Conservation (phyloP, 176 grass and related monocot genomes). For the Neostapfia colusana region DNA sequence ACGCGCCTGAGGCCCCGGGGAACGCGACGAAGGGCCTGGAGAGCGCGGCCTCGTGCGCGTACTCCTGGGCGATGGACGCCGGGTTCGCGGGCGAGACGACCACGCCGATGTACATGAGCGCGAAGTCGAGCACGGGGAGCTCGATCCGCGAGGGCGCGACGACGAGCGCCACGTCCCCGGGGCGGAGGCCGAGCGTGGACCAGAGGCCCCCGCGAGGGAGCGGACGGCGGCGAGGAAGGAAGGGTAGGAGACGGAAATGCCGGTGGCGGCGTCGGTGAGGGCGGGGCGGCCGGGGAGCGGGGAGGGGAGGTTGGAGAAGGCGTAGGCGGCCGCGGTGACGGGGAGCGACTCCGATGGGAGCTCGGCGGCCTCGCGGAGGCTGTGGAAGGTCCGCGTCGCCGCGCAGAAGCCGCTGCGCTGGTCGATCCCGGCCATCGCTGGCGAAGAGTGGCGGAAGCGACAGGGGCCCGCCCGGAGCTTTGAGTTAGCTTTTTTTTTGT, state of each 20-base stretch:
- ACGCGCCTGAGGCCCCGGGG: constrained; percentile 35
- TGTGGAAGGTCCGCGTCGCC: constrained; percentile 27
- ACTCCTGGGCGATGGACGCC: constrained; percentile 48
- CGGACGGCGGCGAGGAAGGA: constrained; percentile 56
- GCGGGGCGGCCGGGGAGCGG: constrained; percentile 48
- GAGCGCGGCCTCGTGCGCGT: constrained; percentile 48
- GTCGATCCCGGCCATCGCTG: constrained; percentile 37
- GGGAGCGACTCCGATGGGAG: no score
- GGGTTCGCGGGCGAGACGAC: constrained; percentile 74
- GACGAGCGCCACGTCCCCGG: constrained; percentile 58
- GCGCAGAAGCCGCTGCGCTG: constrained; percentile 55
- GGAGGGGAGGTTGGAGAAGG: constrained; percentile 49
- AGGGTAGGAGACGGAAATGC: constrained; percentile 56
- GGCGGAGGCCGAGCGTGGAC: constrained; percentile 39
- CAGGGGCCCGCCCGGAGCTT: no score
- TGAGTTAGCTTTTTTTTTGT: no score
- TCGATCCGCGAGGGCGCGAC: constrained; percentile 53
- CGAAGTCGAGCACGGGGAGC: constrained; percentile 56
- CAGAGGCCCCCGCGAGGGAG: constrained; percentile 55
- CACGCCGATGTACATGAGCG: constrained; percentile 68
- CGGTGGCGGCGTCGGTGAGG: constrained; percentile 47
- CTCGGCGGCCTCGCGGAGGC: no score
- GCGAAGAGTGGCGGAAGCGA: background rate
- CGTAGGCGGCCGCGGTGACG: constrained; percentile 49
- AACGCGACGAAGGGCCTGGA: constrained; percentile 61